Conservation (phyloP, 495 filamentous ascomycete genomes). For the Sporormia fimetaria region DNA sequence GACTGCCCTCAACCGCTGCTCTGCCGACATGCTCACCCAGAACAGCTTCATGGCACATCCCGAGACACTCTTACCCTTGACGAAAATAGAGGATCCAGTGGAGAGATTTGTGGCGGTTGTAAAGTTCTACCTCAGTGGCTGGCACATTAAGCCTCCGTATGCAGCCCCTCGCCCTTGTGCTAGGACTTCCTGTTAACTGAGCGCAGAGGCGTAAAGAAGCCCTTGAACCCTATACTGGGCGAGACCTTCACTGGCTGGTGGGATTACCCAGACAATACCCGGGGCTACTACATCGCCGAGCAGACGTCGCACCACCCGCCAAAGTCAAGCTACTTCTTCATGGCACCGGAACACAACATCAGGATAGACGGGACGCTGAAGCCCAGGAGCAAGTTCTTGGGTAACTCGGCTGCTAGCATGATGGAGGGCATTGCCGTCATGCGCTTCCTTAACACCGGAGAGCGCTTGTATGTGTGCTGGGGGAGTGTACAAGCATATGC, state of each 20-base stretch:
- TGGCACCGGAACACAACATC: slow-evolving; percentile 89
- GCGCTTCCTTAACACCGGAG: slow-evolving; percentile 68
- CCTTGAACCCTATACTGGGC: slow-evolving; percentile 91
- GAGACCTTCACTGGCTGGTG: slow-evolving; percentile 93
- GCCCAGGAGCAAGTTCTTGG: slow-evolving; percentile 90
- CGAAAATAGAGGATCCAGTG: slow-evolving; percentile 78
- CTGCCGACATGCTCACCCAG: slow-evolving; percentile 5
- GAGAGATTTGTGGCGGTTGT: slow-evolving; percentile 87
- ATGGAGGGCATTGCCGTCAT: slow-evolving; percentile 95
- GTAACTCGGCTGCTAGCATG: slow-evolving; percentile 93
- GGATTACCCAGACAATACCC: slow-evolving; percentile 78
- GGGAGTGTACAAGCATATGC: neutral
- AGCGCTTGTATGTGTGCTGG: slow-evolving; percentile 65
- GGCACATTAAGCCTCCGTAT: slow-evolving; percentile 97
- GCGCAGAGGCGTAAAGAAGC: slow-evolving; percentile 89
- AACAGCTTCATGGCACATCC: slow-evolving; percentile 97
- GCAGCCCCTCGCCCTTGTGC: slow-evolving; percentile 26
- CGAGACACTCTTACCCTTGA: slow-evolving; percentile 82
- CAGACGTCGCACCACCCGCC: slow-evolving; percentile 97
- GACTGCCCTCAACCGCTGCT: too few species aligned
- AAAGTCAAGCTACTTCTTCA: slow-evolving; percentile 98
- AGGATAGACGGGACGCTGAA: slow-evolving; percentile 93
- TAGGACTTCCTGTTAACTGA: slow-evolving; percentile 1
- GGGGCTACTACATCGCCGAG: slow-evolving; percentile 91
- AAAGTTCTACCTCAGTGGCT: slow-evolving; percentile 95